Conservation (phyloP, 176 grass and related monocot genomes). For the Oryza longistaminata region DNA sequence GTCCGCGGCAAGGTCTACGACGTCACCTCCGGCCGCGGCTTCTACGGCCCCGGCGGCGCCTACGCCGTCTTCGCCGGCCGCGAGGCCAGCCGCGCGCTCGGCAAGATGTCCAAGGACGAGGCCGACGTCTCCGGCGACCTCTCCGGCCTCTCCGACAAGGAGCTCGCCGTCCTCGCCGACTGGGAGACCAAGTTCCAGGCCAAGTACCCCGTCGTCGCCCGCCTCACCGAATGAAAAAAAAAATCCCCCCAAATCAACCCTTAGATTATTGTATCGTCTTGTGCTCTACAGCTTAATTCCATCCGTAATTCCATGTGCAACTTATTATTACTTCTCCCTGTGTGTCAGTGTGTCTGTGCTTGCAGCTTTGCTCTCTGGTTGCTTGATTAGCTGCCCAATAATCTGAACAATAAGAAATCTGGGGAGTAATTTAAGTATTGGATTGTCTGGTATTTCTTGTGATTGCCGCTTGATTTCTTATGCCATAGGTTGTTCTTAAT, state of each 20-base stretch:
- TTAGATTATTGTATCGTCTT: slow-evolving; percentile 11
- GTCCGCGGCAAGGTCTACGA: slow-evolving; percentile 86
- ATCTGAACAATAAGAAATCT: slow-evolving; percentile 25
- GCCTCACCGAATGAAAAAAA: slow-evolving; percentile 38
- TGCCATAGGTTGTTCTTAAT: neutral
- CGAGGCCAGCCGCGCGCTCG: slow-evolving; percentile 87
- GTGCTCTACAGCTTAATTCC: neutral
- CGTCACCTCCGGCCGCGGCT: slow-evolving; percentile 71
- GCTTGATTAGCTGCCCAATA: slow-evolving; percentile 12
- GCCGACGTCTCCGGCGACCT: slow-evolving; percentile 69
- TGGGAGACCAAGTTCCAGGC: slow-evolving; percentile 98
- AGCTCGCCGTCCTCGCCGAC: slow-evolving; percentile 74
- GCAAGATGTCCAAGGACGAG: slow-evolving; percentile 89
- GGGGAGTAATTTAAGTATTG: neutral
- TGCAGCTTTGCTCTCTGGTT: neutral
- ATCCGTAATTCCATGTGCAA: neutral
- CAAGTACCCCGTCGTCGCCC: slow-evolving; percentile 82
- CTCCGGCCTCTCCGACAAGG: slow-evolving; percentile 73
- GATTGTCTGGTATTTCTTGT: neutral
- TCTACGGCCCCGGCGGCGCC: slow-evolving; percentile 88
- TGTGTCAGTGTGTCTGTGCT: slow-evolving; percentile 1
- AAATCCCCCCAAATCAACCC: neutral
- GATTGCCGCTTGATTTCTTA: neutral
- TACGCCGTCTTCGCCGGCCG: slow-evolving; percentile 87
- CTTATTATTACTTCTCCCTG: neutral